Evolutionary conservation across 345 rosid genomes (phyloP), one percentile per base, ranked within the genome.

Genomic region (Eucalyptus curtisii): DNA sequence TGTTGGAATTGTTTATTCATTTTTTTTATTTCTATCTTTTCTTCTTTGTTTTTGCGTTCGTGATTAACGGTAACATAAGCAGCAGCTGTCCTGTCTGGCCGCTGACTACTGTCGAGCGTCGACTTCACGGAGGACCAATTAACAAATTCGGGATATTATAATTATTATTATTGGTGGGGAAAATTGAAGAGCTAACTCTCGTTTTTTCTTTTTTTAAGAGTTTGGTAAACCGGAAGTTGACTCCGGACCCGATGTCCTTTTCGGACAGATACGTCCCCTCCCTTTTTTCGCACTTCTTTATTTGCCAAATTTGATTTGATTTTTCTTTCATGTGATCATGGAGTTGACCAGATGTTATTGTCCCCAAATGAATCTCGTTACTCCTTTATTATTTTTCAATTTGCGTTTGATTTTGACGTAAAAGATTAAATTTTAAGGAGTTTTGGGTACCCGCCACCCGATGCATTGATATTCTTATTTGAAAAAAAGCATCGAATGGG

Each of bases 381-480:
- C 45, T 19, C 25, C 25, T 33, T 37, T 71, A 20, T 10, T 37
- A 19, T 17, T 71, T 33, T 71, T 37, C 14, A 37, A 20, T 17
- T 10, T 5, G 1, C 4, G 3, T 22, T 19, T 19, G 14, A 37
- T 37, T 19, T 71, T 45, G 25, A 37, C 13, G 3, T 3, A 4
- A 33, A 33, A 5, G 13, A 16, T 33, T 10, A 10, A 37, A 37
- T 19, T 33, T 33, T 11, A 22, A 71, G 13, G 5, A 71, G 22
- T 68, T 68, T 3, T 1, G 3, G 76, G 0, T n/a, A n/a, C 40
- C 20, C 0, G 0, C 10, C 10, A 0, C 4, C 37, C 31, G 0
- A 14, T 64, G 15, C 33, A n/a, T 64, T n/a, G 5, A n/a, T 64
- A n/a, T 64, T 15, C 0, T 15, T 14, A n/a, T n/a, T n/a, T n/a